These are phyloP conservation scores for Perkinsus olseni DNA, from an alignment of 169 alveolate genomes.

Conservation along the genomic window DNA sequence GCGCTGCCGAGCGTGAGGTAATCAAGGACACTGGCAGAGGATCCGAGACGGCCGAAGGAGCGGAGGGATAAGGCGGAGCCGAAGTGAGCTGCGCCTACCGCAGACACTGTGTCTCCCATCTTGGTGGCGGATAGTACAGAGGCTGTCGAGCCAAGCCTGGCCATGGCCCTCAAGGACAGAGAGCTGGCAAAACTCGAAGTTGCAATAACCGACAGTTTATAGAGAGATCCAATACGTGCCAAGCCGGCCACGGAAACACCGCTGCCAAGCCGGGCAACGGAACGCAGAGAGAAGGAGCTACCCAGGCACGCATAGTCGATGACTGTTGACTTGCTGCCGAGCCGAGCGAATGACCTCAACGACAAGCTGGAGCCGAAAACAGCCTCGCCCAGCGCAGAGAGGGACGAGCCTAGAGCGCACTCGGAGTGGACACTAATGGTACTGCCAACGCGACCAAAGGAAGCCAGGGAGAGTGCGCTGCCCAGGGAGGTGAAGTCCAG, in stretches of 20 bases:
- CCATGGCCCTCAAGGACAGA: background rate
- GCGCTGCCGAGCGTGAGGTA: background rate
- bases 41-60: slow-evolving; percentile 2
- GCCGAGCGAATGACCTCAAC: background rate
- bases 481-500: background rate
- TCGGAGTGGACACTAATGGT: background rate
- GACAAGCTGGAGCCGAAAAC: background rate
- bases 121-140: background rate
- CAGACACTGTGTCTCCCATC: background rate
- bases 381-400: background rate
- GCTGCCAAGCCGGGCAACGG: background rate
- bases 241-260: background rate
- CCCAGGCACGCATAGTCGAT: slow-evolving; percentile 2
- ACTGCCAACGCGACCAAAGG: background rate
- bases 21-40: background rate
- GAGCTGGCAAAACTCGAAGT: background rate
- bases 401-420: background rate
- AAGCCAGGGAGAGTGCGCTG: background rate
- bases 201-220: background rate
- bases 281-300: background rate
- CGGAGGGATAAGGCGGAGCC: background rate
- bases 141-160: background rate
- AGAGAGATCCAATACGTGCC: background rate
- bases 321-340: background rate
- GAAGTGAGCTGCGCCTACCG: background rate